Conservation (phyloP, 805 yeast genomes). For the Metschnikowia bowlesiae region DNA sequence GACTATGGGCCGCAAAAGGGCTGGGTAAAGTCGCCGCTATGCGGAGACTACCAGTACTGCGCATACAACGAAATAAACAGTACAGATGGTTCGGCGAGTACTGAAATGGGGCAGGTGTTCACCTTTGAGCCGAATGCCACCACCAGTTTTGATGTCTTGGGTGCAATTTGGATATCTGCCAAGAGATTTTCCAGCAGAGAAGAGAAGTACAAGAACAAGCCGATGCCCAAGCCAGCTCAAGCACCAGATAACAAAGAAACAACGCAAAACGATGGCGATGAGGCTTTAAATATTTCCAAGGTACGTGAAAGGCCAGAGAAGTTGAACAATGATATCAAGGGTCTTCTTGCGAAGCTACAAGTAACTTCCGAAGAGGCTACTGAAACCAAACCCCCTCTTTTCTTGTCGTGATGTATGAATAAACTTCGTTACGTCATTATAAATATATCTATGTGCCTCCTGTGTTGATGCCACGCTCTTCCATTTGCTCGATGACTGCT, state of each 20-base stretch:
- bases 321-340: conserved; percentile 6
- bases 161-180: conserved; percentile 35
- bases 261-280: neutral
- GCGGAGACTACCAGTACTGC: conserved; percentile 37
- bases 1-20: conserved; percentile 38
- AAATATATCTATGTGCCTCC: neutral
- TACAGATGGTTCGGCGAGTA: conserved; percentile 12
- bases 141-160: conserved; percentile 25
- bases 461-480: neutral
- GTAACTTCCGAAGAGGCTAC: neutral
- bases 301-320: conserved; percentile 12
- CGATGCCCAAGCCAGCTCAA: neutral
- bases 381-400: too few species aligned
- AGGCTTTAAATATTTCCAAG: conserved; percentile 5
- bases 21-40: conserved; percentile 35
- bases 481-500: conserved; percentile 13
- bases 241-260: neutral
- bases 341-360: neutral
- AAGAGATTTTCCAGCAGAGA: conserved; percentile 13
- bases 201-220: neutral
- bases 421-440: conserved; percentile 6
- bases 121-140: conserved; percentile 17
- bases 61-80: conserved; percentile 31
- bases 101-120: conserved; percentile 23
- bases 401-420: conserved; percentile 5